phyloP scores from a whole-genome alignment of 179 eudicot species.

The Beta lomatogona region DNA sequence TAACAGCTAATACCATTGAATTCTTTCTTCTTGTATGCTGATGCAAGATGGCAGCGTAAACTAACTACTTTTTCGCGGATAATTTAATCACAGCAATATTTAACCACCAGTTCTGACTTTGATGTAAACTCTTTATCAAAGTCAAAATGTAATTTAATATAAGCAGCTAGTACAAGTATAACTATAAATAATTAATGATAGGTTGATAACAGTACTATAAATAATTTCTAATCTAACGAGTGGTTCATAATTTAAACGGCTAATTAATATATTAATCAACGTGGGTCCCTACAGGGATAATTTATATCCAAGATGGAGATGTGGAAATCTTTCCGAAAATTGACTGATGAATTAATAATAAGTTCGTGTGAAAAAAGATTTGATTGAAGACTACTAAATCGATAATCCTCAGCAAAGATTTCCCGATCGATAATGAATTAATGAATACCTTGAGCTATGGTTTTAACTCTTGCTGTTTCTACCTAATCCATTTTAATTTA shows the following conservation, averaged over 20 bases:
- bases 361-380: not conserved
- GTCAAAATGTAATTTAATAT: slow-evolving; percentile 25
- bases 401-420: not conserved
- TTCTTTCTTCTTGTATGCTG: slow-evolving; percentile 15
- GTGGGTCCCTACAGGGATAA: slow-evolving; percentile 31
- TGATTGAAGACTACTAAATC: not conserved
- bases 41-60: slow-evolving; percentile 16
- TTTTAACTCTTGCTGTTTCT: slow-evolving; percentile 23
- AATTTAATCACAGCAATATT: slow-evolving; percentile 17
- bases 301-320: slow-evolving; percentile 24
- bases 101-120: slow-evolving; percentile 38
- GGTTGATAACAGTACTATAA: not conserved
- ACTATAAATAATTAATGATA: not conserved
- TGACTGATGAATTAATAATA: slow-evolving; percentile 22
- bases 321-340: slow-evolving; percentile 30
- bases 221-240: not conserved
- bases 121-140: slow-evolving; percentile 21
- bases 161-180: slow-evolving; percentile 11
- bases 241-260: not conserved
- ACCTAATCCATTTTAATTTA: slow-evolving; percentile 25
- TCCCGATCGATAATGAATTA: slow-evolving; percentile 14
- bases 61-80: slow-evolving; percentile 24
- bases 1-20: slow-evolving; percentile 16
- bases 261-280: slow-evolving; percentile 17
- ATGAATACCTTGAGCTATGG: slow-evolving; percentile 22